Evolutionary conservation across 345 rosid species (phyloP), one percentile per base, ranked within the genome.

Genomic region (Boechera retrofracta): DNA sequence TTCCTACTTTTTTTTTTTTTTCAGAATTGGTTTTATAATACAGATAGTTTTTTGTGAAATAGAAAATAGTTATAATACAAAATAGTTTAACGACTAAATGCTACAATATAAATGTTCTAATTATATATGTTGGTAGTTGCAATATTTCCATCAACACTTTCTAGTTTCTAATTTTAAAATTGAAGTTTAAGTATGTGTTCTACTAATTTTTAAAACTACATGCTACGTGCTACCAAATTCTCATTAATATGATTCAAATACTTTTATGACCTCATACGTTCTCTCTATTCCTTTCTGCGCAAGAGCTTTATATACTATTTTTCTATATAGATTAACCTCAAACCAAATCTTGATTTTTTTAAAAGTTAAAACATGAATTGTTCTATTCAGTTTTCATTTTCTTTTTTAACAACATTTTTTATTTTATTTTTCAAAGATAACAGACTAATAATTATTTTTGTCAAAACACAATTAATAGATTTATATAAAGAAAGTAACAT

Each of bases 201-300:
- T 39, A 8, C 32, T 39, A 62, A 52, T 42, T 44, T n/a, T 12
- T 39, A 56, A 56, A 57, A 15, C 42, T 75, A 45, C 41, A 31
- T 15, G 69, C 54, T 68, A 76, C 74, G 74, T 77, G 75, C 75
- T 62, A 77, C 75, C 80, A 54, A 62, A 69, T 53, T 7, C n/a
- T 69, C 51, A 70, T 77, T 62, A 69, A 69, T 62, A 42, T 58
- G 67, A 58, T 32, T 67, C 35, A 47, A 26, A 48, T 59, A 18
- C 33, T 58, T 21, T 21, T 18, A 21, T 59, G 10, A 3, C 1
- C 21, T 48, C 41, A 11, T 67, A 57, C 67, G 47, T 75, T 58
- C 58, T 75, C 26, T 54, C 71, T 35, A 42, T 32, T 36, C 3
- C 2, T 36, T 36, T 36, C 1, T 36, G 3, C 8, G 51, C 49